Conservation (phyloP, 805 yeast species). For the Myxozyma sirexii region DNA sequence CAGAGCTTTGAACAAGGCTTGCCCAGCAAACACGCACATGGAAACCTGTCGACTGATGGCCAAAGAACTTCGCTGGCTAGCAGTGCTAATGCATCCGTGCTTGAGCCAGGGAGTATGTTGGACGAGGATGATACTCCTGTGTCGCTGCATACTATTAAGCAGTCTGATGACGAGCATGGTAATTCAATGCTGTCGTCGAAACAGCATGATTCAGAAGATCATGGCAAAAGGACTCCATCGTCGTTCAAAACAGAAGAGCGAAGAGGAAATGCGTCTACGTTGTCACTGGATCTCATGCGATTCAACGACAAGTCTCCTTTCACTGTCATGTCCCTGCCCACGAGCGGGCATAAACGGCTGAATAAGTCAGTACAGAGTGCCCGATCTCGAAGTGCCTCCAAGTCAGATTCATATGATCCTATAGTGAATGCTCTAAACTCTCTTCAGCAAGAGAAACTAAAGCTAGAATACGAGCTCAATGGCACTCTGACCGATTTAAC, state of each 20-base stretch:
- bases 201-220: neutral
- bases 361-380: neutral
- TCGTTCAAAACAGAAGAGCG: neutral
- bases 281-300: neutral
- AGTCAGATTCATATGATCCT: constrained; percentile 17
- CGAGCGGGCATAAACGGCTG: neutral
- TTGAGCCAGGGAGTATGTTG: neutral
- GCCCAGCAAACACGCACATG: neutral
- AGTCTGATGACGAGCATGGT: neutral
- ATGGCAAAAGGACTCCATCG: neutral
- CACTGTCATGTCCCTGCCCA: neutral
- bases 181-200: neutral
- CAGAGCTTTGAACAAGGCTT: no score
- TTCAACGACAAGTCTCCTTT: neutral
- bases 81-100: neutral
- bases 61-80: neutral
- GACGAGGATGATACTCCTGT: neutral
- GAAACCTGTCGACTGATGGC: neutral
- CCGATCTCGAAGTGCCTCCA: neutral
- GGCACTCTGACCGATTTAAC: constrained; percentile 3
- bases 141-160: neutral
- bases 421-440: constrained; percentile 17
- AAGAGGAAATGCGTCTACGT: neutral
- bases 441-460: constrained; percentile 20
- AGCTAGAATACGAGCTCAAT: constrained; percentile 13